A percentile compares a stretch with the other conserved stretches of the same genome.
phyloP scores from a whole-genome alignment of 2,329 filamentous ascomycete genomes.

The Didymella glomerata region DNA sequence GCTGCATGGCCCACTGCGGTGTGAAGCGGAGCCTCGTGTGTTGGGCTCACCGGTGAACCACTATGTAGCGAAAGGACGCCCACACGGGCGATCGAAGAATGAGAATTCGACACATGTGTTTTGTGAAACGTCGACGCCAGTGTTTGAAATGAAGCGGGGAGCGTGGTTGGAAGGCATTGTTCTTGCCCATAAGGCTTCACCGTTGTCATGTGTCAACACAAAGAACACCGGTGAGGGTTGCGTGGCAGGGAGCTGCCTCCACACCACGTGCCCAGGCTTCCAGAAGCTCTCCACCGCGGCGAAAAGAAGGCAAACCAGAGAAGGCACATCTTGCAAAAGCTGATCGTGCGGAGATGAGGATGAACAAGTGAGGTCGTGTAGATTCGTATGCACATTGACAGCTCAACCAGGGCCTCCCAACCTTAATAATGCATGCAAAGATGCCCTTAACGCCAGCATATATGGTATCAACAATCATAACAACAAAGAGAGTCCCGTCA shows the following conservation, averaged over 20 bases:
- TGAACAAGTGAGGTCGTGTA: neutral
- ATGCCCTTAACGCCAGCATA: conserved; percentile 7
- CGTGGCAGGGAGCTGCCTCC: neutral
- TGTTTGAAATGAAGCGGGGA: conserved; percentile 1
- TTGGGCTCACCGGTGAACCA: conserved; percentile 3
- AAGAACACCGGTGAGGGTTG: neutral
- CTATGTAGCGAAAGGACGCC: conserved; percentile 3
- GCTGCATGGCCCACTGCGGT: neutral
- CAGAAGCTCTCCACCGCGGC: neutral
- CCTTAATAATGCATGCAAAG: neutral
- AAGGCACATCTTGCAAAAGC: neutral
- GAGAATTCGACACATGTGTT: conserved; percentile 5
- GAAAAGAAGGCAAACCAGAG: neutral
- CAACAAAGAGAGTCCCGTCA: neutral
- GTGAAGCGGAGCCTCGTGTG: neutral
- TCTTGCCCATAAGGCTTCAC: neutral
- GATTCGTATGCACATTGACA: conserved; percentile 9
- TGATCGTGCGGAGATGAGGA: no score
- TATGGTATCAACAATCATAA: conserved; percentile 13
- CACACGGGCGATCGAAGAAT: neutral
- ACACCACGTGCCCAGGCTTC: neutral
- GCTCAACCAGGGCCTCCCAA: neutral
- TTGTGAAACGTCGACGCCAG: conserved; percentile 2
- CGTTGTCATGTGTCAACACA: neutral
- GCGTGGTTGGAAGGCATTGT: neutral